Evolutionary conservation across 768 basidiomycete genomes (phyloP).

Genomic region (Kwoniella bestiolae): DNA sequence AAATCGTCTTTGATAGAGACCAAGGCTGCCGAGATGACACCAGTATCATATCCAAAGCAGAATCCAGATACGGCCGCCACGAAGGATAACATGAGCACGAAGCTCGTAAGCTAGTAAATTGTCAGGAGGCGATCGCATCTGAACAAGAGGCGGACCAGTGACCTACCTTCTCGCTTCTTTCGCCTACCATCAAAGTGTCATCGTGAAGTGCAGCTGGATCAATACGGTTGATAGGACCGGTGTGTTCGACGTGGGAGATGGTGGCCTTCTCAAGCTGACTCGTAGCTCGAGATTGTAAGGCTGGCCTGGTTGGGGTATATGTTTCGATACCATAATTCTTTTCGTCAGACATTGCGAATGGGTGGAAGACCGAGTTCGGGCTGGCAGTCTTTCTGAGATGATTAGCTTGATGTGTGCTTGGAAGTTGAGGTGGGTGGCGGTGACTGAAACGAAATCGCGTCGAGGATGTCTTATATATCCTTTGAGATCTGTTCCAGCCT

Average conservation of each 20-base stretch:
- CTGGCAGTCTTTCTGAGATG: too few species aligned
- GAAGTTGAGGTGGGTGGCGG: background rate
- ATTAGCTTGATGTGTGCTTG: background rate
- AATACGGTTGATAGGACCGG: conserved; percentile 3
- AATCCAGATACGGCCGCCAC: conserved; percentile 44
- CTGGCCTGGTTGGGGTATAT: background rate
- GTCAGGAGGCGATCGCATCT: background rate
- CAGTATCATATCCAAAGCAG: conserved; percentile 49
- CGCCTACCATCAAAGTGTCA: conserved; percentile 35
- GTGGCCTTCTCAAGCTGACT: conserved; percentile 33
- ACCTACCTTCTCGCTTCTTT: conserved; percentile 36
- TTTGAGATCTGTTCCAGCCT: too few species aligned
- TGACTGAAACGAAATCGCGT: too few species aligned
- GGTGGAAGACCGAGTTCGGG: too few species aligned
- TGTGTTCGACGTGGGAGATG: conserved; percentile 17
- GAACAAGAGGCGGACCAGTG: background rate
- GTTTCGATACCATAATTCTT: conserved; percentile 18
- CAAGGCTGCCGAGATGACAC: conserved; percentile 41
- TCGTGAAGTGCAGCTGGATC: conserved; percentile 25
- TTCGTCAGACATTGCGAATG: conserved; percentile 12
- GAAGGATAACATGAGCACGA: conserved; percentile 28
- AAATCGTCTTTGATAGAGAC: conserved; percentile 41
- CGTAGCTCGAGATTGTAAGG: background rate
- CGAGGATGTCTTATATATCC: too few species aligned
- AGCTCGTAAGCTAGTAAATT: conserved; percentile 26